Base-by-base conservation (phyloP, 768 basidiomycete genomes). In the Daedalea quercina region DNA sequence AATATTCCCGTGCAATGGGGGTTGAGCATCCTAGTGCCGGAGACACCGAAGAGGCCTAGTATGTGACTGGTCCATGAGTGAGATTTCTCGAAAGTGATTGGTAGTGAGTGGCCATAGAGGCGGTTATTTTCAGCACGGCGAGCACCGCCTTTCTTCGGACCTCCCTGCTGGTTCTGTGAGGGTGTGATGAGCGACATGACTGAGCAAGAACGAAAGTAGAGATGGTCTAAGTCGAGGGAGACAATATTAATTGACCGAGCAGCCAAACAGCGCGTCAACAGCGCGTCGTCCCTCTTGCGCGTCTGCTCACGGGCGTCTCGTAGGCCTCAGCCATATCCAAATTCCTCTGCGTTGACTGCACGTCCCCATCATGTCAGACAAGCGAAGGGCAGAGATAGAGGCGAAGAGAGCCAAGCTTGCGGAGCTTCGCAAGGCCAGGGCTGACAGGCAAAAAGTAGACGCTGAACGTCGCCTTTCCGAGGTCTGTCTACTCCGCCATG, bases 391-490 rank as follows among this genome's bases (percentile, higher is more conserved):
- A 63, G 94, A 96, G 70, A 88, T 97, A 54, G 92, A 93, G 68
- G 89, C 85, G 23, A 98, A 97, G 71, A 75, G 85, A 56, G 81
- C 83, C 11, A 94, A 92, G 69, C 83, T 97, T 31, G 90, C 83
- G 47, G 90, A 91, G 57, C 76, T 96, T 34, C 77, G 89, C 51
- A 80, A 85, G 66, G 87, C 85, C 4, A 79, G 92, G 43, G 83
- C 82, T 33, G 82, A 87, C 57, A 72, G 87, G 60, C 78, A 84
- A 61, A 79, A 73, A 53, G 75, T 71, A 52, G 82, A 80, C 45
- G 70, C 69, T 22, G 76, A 80, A 44, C 58, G 67, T 50, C 64
- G 54, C 31, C 40, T 52, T 23, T 54, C 57, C 52, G 58, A 57
- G 17, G 53, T 62, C 23, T 37, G 53, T 48, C 17, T 19, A 26